phyloP scores from a whole-genome alignment of 208 protist genomes.

The Trypanosoma vivax region DNA sequence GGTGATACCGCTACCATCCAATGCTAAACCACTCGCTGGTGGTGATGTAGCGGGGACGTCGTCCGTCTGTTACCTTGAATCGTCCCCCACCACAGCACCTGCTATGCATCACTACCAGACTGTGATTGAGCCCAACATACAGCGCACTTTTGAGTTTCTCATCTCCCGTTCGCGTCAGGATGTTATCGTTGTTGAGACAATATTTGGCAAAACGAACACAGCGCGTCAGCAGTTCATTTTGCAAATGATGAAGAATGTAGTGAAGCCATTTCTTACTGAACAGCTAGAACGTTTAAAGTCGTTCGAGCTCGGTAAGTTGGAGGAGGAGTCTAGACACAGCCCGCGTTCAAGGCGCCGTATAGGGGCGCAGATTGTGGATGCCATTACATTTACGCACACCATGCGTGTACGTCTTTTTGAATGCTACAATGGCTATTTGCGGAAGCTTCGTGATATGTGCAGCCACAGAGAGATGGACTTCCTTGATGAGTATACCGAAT shows the following conservation, averaged over 20 bases:
- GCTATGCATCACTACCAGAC: conserved; percentile 69
- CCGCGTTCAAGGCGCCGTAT: conserved; percentile 57
- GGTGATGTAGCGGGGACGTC: too few species aligned
- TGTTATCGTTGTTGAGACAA: conserved; percentile 73
- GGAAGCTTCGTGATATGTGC: conserved; percentile 49
- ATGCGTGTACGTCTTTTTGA: conserved; percentile 55
- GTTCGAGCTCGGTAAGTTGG: conserved; percentile 39
- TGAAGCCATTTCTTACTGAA: conserved; percentile 70
- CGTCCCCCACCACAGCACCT: neutral
- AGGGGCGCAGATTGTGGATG: conserved; percentile 50
- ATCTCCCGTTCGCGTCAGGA: conserved; percentile 64
- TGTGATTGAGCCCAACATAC: conserved; percentile 46
- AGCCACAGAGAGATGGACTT: conserved; percentile 55
- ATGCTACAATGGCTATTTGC: conserved; percentile 60
- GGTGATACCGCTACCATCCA: conserved; percentile 34
- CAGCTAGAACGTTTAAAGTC: conserved; percentile 75
- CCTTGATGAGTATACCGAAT: conserved; percentile 42
- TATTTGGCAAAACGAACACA: conserved; percentile 70
- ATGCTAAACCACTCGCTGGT: conserved; percentile 1
- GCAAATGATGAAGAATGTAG: conserved; percentile 66
- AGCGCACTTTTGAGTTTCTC: conserved; percentile 57
- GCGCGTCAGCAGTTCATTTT: conserved; percentile 75
- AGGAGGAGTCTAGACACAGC: conserved; percentile 49
- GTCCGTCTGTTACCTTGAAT: too few species aligned
- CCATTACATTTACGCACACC: conserved; percentile 69